Evolutionary conservation across 2,329 filamentous ascomycete genomes (phyloP), one percentile per base, ranked within the genome.

Genomic region (Remersonia thermophila): DNA sequence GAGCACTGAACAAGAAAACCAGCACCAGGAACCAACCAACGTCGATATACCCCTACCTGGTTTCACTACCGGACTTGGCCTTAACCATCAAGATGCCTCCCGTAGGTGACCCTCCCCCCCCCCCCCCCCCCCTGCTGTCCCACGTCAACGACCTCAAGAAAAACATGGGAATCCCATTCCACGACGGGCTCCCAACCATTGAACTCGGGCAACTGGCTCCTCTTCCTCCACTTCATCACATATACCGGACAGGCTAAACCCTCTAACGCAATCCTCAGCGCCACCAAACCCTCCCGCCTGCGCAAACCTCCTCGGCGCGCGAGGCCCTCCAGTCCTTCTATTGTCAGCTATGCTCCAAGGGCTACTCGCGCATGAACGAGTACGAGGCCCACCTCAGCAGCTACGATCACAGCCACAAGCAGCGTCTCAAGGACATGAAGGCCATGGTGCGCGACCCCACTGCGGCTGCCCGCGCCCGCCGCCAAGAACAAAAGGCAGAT

Each of bases 391-490:
- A 98, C 57, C 83, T 95, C 38, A 78, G 78, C 45, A 91, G 83
- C 51, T 96, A 96, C 59, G 91, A 96, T 55, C 91, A 98, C 61
- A 83, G 83, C 50, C 91, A 98, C 60, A 87, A 86, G 57, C 86
- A 93, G 63, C 80, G 83, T 33, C 72, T 87, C 40, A 83, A 84
- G 59, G 83, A 91, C 51, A 86, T 89, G 82, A 85, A 85, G 60
- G 77, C 82, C 51, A 80, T 87, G 66, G 77, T 81, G 23, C 76
- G 79, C 47, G 79, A 85, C 46, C 77, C 81, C 2, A 70, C 68
- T 36, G 77, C 75, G 16, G 70, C 67, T 11, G 71, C 68, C 15
- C 73, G 76, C 47, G 76, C 80, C 2, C 66, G 77, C n/a, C 76
- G 74, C 49, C 73, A 76, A 25, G 78, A 84, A 53, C 77, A 77